A percentile compares a stretch with the other conserved stretches of the same genome.
Evolutionary conservation across 495 filamentous ascomycete species (phyloP).

Genomic region (Trichoderma orchidacearum): DNA sequence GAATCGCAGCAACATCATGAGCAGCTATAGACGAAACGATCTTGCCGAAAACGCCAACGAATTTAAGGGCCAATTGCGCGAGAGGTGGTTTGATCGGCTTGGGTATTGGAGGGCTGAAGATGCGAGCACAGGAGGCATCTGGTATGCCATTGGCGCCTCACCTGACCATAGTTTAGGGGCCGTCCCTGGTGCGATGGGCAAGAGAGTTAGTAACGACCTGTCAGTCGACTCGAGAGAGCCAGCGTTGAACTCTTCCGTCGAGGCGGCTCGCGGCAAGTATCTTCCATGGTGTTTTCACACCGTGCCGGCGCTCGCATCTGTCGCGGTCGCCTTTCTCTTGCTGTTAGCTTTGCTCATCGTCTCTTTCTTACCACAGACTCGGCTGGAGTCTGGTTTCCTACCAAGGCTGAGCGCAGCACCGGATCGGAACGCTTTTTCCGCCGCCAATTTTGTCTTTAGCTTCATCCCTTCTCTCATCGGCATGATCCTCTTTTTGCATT

Average conservation of each 20-base stretch:
- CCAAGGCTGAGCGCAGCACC: slow-evolving; percentile 51
- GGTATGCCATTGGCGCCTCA: slow-evolving; percentile 26
- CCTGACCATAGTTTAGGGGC: background rate
- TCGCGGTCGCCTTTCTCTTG: slow-evolving; percentile 42
- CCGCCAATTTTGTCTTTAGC: slow-evolving; percentile 78
- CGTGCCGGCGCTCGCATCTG: slow-evolving; percentile 47
- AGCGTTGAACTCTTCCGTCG: slow-evolving; percentile 28
- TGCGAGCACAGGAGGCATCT: slow-evolving; percentile 13
- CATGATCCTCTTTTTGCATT: slow-evolving; percentile 59
- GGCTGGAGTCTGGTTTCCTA: slow-evolving; percentile 51
- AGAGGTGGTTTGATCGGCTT: slow-evolving; percentile 45
- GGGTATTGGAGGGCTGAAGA: slow-evolving; percentile 69
- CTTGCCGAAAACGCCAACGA: slow-evolving; percentile 27
- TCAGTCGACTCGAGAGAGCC: slow-evolving; percentile 7
- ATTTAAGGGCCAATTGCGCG: slow-evolving; percentile 31
- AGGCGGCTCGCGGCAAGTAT: slow-evolving; percentile 44
- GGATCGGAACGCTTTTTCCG: slow-evolving; percentile 52
- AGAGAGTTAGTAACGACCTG: slow-evolving; percentile 29
- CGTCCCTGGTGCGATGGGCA: slow-evolving; percentile 12
- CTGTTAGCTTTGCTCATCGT: slow-evolving; percentile 61
- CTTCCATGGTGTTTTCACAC: slow-evolving; percentile 67
- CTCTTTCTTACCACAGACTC: slow-evolving; percentile 56
- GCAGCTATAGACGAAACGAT: slow-evolving; percentile 45
- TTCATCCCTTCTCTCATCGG: slow-evolving; percentile 70
- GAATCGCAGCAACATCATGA: slow-evolving; percentile 63